Percentiles rank a stretch among this genome's conserved stretches.
These are phyloP conservation scores for Phytophthora citrophthora DNA, from an alignment of 352 stramenopile genomes.

Conservation along the genomic window DNA sequence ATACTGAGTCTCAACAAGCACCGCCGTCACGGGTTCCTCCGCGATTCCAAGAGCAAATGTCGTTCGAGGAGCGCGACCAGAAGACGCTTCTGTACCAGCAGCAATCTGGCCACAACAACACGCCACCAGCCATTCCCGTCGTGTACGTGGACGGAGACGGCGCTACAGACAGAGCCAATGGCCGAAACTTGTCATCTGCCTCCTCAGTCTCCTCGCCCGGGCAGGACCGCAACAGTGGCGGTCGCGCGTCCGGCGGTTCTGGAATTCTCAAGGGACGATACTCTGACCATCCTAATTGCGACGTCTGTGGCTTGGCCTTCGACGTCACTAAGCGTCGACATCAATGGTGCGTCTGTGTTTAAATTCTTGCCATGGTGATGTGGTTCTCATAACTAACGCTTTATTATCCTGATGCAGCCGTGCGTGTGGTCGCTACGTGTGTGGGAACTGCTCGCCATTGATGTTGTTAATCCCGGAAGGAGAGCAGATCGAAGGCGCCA, in stretches of 20 bases:
- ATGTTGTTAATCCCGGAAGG: slow-evolving; percentile 62
- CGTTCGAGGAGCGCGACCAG: slow-evolving; percentile 35
- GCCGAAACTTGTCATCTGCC: slow-evolving; percentile 16
- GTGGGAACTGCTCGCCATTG: slow-evolving; percentile 63
- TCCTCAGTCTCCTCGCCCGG: slow-evolving; percentile 16
- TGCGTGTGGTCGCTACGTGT: slow-evolving; percentile 59
- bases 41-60: slow-evolving; percentile 34
- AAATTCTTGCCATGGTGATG: slow-evolving; percentile 12
- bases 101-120: slow-evolving; percentile 3
- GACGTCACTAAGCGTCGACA: slow-evolving; percentile 69
- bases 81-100: slow-evolving; percentile 37
- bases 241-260: slow-evolving; percentile 14
- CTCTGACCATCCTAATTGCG: slow-evolving; percentile 68
- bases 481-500: slow-evolving; percentile 51
- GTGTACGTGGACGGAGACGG: slow-evolving; percentile 34
- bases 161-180: slow-evolving; percentile 8
- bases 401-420: slow-evolving; percentile 37
- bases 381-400: not conserved
- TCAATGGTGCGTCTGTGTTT: slow-evolving; percentile 47
- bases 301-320: slow-evolving; percentile 64
- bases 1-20: slow-evolving; percentile 3
- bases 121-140: slow-evolving; percentile 28
- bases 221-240: slow-evolving; percentile 7
- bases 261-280: slow-evolving; percentile 57
- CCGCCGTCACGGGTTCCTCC: slow-evolving; percentile 15